These are phyloP conservation scores for Aspergillus funiculosus DNA, from an alignment of 495 filamentous ascomycete genomes.

Conservation along the genomic window DNA sequence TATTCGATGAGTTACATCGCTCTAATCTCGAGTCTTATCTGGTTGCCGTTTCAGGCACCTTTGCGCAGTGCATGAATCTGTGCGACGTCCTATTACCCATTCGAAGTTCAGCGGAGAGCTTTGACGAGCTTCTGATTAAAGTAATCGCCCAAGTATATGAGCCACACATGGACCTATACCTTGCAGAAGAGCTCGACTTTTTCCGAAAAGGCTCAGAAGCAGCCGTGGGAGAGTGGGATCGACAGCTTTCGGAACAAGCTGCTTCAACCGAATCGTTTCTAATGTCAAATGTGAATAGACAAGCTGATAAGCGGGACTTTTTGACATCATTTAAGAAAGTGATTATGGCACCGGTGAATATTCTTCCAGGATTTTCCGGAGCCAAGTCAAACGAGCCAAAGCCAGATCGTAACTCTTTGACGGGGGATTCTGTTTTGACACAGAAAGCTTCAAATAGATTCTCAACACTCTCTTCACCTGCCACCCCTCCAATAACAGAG, in stretches of 20 bases:
- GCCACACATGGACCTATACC: slow-evolving; percentile 86
- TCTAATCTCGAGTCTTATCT: slow-evolving; percentile 71
- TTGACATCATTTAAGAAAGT: slow-evolving; percentile 96
- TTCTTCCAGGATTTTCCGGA: slow-evolving; percentile 61
- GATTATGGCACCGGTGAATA: slow-evolving; percentile 96
- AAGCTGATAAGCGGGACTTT: slow-evolving; percentile 95
- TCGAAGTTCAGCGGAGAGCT: slow-evolving; percentile 51
- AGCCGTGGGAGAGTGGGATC: slow-evolving; percentile 81
- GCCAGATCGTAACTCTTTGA: slow-evolving; percentile 29
- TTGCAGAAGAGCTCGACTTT: slow-evolving; percentile 84
- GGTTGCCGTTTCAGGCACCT: slow-evolving; percentile 78
- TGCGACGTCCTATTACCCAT: slow-evolving; percentile 60
- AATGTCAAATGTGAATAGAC: slow-evolving; percentile 89
- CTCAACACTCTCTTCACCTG: slow-evolving; percentile 43
- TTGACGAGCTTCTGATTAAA: slow-evolving; percentile 50
- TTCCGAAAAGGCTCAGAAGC: slow-evolving; percentile 70
- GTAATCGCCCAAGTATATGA: slow-evolving; percentile 73
- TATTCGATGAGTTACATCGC: slow-evolving; percentile 87
- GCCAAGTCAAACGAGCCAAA: slow-evolving; percentile 41
- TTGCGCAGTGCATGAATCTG: slow-evolving; percentile 76
- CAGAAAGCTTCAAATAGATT: slow-evolving; percentile 49
- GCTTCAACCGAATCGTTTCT: slow-evolving; percentile 87
- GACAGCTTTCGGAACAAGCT: slow-evolving; percentile 83
- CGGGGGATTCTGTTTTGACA: slow-evolving; percentile 25
- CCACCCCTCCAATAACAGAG: slow-evolving; percentile 49